These are phyloP conservation scores for Oryza officinalis DNA, from an alignment of 176 grass and related monocot species.

Conservation along the genomic window DNA sequence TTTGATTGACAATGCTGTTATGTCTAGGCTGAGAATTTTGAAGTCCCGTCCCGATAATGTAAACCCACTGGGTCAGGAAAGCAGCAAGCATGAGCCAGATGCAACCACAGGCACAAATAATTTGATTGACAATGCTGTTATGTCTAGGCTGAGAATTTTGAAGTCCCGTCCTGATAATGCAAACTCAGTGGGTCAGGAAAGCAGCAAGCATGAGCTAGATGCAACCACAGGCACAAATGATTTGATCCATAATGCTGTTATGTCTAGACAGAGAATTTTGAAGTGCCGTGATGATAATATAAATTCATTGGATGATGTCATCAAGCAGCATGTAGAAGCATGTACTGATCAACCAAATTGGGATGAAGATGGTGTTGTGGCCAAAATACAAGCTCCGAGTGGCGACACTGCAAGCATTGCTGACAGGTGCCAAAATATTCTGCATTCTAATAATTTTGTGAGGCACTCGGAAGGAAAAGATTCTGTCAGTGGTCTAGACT, in stretches of 20 bases:
- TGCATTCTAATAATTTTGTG: neutral
- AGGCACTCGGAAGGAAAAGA: neutral
- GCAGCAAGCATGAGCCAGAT: slow-evolving; percentile 12
- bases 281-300: slow-evolving; percentile 36
- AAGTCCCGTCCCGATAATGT: slow-evolving; percentile 36
- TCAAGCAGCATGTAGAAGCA: slow-evolving; percentile 6
- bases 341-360: slow-evolving; percentile 5
- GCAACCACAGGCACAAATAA: slow-evolving; percentile 12
- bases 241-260: slow-evolving; percentile 33
- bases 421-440: slow-evolving; percentile 13
- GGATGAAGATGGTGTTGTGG: slow-evolving; percentile 30
- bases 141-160: slow-evolving; percentile 48
- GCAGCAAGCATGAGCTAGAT: slow-evolving; percentile 14
- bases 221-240: neutral
- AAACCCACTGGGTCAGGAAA: slow-evolving; percentile 24
- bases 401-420: neutral
- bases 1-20: too few relatives aligned
- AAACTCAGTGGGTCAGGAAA: slow-evolving; percentile 23
- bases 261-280: slow-evolving; percentile 42
- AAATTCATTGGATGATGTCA: neutral
- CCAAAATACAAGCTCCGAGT: neutral
- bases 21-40: slow-evolving; percentile 48
- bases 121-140: slow-evolving; percentile 45
- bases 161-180: slow-evolving; percentile 36
- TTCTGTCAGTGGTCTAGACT: neutral